These are phyloP conservation scores for Mycocentrospora acerina DNA, from an alignment of 2,329 filamentous ascomycete genomes.

Conservation along the genomic window DNA sequence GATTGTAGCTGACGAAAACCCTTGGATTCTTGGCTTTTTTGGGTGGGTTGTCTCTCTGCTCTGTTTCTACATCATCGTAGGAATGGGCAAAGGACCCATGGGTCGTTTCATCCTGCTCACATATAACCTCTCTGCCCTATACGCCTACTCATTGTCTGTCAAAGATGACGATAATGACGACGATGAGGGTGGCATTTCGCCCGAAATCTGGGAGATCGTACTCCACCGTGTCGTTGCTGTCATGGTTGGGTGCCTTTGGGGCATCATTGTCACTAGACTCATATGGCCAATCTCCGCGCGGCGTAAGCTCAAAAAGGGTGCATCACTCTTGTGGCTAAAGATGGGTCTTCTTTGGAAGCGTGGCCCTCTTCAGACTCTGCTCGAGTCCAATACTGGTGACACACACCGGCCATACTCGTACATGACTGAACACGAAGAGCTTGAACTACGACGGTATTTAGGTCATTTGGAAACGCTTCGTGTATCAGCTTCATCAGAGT, in stretches of 20 bases:
- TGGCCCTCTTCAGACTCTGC: constrained; percentile 76
- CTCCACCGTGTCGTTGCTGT: constrained; percentile 87
- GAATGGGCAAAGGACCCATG: constrained; percentile 80
- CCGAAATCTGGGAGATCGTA: constrained; percentile 84
- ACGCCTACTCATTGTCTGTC: constrained; percentile 86
- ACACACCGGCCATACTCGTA: constrained; percentile 56
- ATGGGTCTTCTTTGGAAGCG: constrained; percentile 97
- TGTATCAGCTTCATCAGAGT: constrained; percentile 75
- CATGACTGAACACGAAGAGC: constrained; percentile 85
- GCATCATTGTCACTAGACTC: constrained; percentile 81
- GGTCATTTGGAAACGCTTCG: constrained; percentile 74
- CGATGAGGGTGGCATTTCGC: constrained; percentile 77
- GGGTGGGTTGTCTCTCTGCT: constrained; percentile 79
- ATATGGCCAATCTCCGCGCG: constrained; percentile 94
- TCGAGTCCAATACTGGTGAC: constrained; percentile 38
- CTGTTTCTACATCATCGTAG: constrained; percentile 89
- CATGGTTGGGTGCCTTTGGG: constrained; percentile 85
- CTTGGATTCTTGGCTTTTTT: constrained; percentile 72
- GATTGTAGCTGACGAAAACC: constrained; percentile 73
- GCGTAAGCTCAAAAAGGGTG: constrained; percentile 82
- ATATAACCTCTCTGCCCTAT: constrained; percentile 93
- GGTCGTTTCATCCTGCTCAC: constrained; percentile 92
- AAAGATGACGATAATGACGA: constrained; percentile 80
- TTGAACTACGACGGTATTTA: constrained; percentile 78
- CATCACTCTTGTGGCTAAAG: constrained; percentile 88